Evolutionary conservation across 2,329 filamentous ascomycete genomes (phyloP), one percentile per base, ranked within the genome.

Genomic region (Monilinia polystroma): DNA sequence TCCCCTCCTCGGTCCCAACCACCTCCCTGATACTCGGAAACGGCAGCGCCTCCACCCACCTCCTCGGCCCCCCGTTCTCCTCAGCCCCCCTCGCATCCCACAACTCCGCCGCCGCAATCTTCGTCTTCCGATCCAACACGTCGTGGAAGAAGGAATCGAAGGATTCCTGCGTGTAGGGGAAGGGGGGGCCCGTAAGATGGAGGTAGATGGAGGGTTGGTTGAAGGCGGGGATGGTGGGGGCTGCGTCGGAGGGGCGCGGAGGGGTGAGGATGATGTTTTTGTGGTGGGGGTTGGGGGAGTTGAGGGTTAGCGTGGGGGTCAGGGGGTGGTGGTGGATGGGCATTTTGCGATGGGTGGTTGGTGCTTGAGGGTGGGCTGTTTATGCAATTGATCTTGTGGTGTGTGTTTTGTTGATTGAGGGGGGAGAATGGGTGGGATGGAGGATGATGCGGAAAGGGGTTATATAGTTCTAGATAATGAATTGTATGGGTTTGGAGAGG

Each of bases 11-110:
- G n/a, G n/a, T n/a, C 43, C 56, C 11, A 38, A 49, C 47, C 16
- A 51, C 53, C 23, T 51, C 63, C 20, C 63, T 58, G 29, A 65
- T 65, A 26, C 53, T 65, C 20, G 63, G 63, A 32, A 65, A 65
- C 0, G 63, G 63, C n/a, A 59, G n/a, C 1, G 23, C 53, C 0
- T 54, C 63, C 16, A 65, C 54, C 63, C 63, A 65, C 10, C n/a
- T 52, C 16, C 18, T 26, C 23, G 38, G 43, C 2, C 23, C n/a
- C 1, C 35, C 35, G 14, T 54, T 14, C 3, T 41, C 23, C 23
- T 41, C 18, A 7, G 63, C 43, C 7, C 8, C n/a, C 32, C 29
- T 38, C 11, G 43, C 43, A 41, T 65, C 63, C 32, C 32, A 32
- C 12, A 65, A 4, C 32, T 65, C 63, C 26, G 45, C 53, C 7